These are phyloP conservation scores for Claviceps spartinae DNA, from an alignment of 2,329 filamentous ascomycete genomes.

Conservation along the genomic window DNA sequence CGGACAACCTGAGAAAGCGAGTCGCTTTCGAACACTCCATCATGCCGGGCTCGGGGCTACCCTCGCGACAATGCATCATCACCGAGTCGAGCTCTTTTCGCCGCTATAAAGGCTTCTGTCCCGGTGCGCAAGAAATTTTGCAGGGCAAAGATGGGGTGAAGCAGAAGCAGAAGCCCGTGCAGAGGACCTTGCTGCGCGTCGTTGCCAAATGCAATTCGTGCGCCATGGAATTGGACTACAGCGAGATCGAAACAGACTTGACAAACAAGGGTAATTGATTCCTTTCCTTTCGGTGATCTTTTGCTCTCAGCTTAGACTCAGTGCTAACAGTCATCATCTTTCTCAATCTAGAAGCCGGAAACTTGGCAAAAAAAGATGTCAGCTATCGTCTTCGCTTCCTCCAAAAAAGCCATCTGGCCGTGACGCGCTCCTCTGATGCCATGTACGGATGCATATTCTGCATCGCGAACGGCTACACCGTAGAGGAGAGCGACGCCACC, in stretches of 20 bases:
- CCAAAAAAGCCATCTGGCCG: slow-evolving; percentile 39
- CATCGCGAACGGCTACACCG: slow-evolving; percentile 31
- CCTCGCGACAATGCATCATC: slow-evolving; percentile 26
- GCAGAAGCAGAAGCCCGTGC: slow-evolving; percentile 35
- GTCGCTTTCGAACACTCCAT: not conserved
- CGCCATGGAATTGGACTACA: slow-evolving; percentile 39
- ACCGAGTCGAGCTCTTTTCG: slow-evolving; percentile 35
- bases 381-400: slow-evolving; percentile 40
- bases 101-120: slow-evolving; percentile 39
- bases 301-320: no score
- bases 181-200: slow-evolving; percentile 8
- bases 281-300: not conserved
- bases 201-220: slow-evolving; percentile 40
- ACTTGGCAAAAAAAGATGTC: slow-evolving; percentile 30
- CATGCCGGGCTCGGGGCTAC: not conserved
- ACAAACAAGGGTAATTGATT: slow-evolving; percentile 28
- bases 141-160: slow-evolving; percentile 35
- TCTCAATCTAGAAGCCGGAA: slow-evolving; percentile 20
- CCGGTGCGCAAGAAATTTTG: slow-evolving; percentile 36
- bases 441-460: slow-evolving; percentile 44
- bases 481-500: slow-evolving; percentile 41
- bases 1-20: not conserved
- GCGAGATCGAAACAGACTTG: slow-evolving; percentile 36
- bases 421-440: slow-evolving; percentile 36
- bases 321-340: not conserved